phyloP scores from a whole-genome alignment of 179 eudicot genomes.

The Monotropa hypopitys region DNA sequence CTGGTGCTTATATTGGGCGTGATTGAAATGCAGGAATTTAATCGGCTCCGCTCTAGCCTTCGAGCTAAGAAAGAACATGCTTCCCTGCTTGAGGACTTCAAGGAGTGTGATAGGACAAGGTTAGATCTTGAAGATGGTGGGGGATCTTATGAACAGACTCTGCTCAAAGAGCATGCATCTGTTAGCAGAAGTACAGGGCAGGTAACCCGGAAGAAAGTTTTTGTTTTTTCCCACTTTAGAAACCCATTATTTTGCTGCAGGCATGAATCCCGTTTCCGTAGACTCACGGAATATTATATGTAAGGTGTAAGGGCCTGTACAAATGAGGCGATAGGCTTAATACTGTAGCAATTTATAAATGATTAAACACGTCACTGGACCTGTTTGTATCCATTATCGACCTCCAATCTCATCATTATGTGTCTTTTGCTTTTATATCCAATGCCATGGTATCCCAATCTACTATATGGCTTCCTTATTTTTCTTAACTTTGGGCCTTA shows the following conservation, averaged over 20 bases:
- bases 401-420: neutral
- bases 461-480: neutral
- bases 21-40: constrained; percentile 62
- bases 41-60: constrained; percentile 76
- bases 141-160: constrained; percentile 46
- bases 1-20: neutral
- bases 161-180: constrained; percentile 74
- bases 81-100: constrained; percentile 80
- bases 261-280: neutral
- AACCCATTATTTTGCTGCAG: neutral
- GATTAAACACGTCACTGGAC: neutral
- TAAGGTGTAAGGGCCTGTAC: neutral
- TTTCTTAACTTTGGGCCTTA: neutral
- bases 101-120: constrained; percentile 73
- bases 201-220: constrained; percentile 27
- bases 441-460: neutral
- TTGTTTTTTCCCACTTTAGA: neutral
- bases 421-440: neutral
- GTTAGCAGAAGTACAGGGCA: constrained; percentile 67
- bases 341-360: neutral
- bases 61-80: constrained; percentile 96
- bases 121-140: constrained; percentile 84
- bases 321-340: neutral
- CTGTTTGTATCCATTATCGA: neutral
- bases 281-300: neutral